Evolutionary conservation across 306 rosid species (phyloP).

Genomic region (Corylus avellana): DNA sequence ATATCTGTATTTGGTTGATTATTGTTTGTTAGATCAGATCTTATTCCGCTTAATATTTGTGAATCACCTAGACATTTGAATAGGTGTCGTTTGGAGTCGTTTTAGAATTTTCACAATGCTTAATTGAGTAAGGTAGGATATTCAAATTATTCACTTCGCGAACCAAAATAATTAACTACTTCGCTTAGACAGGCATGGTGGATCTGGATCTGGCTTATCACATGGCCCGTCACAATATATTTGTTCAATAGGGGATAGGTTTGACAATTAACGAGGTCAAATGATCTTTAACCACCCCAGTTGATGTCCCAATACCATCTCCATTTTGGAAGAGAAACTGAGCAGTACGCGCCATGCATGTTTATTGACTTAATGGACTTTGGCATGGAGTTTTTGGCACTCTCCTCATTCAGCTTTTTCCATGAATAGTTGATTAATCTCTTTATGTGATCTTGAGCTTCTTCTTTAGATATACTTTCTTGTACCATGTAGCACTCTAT

Average conservation of each 20-base stretch:
- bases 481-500: conserved; percentile 31
- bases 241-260: conserved; percentile 15
- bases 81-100: no score
- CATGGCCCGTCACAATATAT: background rate
- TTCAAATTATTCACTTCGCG: no score
- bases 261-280: conserved; percentile 21
- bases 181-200: no score
- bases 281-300: conserved; percentile 25
- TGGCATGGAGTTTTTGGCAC: conserved; percentile 3
- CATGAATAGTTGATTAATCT: conserved; percentile 23
- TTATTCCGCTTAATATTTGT: no score
- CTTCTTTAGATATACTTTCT: conserved; percentile 22
- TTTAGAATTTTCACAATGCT: no score
- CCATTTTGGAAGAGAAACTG: conserved; percentile 28
- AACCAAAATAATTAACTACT: no score
- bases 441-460: conserved; percentile 17
- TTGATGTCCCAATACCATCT: conserved; percentile 35
- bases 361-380: conserved; percentile 12
- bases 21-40: no score
- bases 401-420: conserved; percentile 32
- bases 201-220: no score
- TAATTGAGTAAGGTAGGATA: no score
- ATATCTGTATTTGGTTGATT: no score
- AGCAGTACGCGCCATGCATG: conserved; percentile 35
- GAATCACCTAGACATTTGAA: no score